These are phyloP conservation scores for Diplodia mutila DNA, from an alignment of 2,329 filamentous ascomycete genomes.

Conservation along the genomic window DNA sequence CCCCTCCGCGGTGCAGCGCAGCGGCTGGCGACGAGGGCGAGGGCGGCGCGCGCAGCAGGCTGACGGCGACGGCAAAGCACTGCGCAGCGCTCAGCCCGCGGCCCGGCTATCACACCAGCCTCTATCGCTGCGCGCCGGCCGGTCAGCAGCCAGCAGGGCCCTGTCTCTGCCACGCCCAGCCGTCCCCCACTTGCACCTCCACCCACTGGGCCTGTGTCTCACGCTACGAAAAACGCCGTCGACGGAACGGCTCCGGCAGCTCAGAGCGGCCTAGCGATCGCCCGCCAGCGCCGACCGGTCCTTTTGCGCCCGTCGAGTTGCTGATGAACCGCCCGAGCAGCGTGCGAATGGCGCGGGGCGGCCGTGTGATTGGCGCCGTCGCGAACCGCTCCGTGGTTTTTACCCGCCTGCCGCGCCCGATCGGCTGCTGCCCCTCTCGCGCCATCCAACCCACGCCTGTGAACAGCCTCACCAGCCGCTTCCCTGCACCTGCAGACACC, in stretches of 20 bases:
- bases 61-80: slow-evolving; percentile 4
- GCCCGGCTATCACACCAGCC: slow-evolving; percentile 4
- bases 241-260: slow-evolving; percentile 15
- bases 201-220: slow-evolving; percentile 21
- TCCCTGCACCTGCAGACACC: slow-evolving; percentile 7
- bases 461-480: slow-evolving; percentile 13
- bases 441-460: slow-evolving; percentile 1
- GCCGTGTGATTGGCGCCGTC: neutral
- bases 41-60: neutral
- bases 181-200: slow-evolving; percentile 18
- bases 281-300: slow-evolving; percentile 21
- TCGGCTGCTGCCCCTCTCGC: slow-evolving; percentile 17
- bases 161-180: slow-evolving; percentile 21
- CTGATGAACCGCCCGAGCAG: neutral
- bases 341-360: neutral
- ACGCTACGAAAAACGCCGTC: slow-evolving; percentile 21
- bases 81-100: neutral
- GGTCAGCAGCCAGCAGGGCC: slow-evolving; percentile 21
- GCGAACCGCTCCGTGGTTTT: slow-evolving; percentile 11
- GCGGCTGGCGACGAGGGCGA: neutral
- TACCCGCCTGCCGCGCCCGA: slow-evolving; percentile 18
- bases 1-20: neutral
- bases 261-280: slow-evolving; percentile 16
- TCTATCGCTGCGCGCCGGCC: slow-evolving; percentile 19
- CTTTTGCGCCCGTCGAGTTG: neutral